Percentiles rank a stretch among this genome's conserved stretches.
Evolutionary conservation across 108 stramenopile species (phyloP).

Genomic region (Parmales sp.): DNA sequence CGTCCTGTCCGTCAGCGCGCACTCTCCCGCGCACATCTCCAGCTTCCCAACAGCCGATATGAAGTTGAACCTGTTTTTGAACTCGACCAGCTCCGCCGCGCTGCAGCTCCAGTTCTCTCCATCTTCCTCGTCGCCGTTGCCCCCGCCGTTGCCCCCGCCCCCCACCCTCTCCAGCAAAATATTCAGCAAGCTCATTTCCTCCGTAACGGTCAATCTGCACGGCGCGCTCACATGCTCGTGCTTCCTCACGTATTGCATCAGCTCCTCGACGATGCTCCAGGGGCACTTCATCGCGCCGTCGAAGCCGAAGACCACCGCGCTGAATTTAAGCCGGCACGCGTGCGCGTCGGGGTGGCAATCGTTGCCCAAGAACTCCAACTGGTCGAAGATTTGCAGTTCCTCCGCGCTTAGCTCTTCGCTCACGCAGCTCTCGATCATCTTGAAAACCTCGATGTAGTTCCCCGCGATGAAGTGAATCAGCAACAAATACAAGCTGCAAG

Average conservation of each 20-base stretch:
- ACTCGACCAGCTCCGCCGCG: background rate
- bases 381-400: conserved; percentile 88
- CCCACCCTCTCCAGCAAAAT: too few relatives aligned
- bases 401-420: conserved; percentile 83
- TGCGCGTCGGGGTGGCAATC: conserved; percentile 93
- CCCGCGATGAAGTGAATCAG: conserved; percentile 91
- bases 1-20: conserved; percentile 43
- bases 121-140: too few relatives aligned
- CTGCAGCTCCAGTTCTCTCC: conserved; percentile 7
- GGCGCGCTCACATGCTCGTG: conserved; percentile 75
- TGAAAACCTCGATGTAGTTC: conserved; percentile 85
- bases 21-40: background rate
- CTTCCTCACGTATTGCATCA: conserved; percentile 76
- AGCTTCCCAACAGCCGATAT: conserved; percentile 64
- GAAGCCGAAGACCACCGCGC: conserved; percentile 71
- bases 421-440: conserved; percentile 93
- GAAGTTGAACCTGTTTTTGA: background rate
- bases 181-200: conserved; percentile 71
- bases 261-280: conserved; percentile 77
- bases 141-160: too few relatives aligned
- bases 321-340: conserved; percentile 84
- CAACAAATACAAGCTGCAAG: conserved; percentile 93
- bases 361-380: conserved; percentile 80
- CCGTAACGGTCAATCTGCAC: conserved; percentile 75
- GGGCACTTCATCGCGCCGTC: conserved; percentile 75